phyloP scores from a whole-genome alignment of 371 early-diverging fungal genomes.

The Mortierella sp. region DNA sequence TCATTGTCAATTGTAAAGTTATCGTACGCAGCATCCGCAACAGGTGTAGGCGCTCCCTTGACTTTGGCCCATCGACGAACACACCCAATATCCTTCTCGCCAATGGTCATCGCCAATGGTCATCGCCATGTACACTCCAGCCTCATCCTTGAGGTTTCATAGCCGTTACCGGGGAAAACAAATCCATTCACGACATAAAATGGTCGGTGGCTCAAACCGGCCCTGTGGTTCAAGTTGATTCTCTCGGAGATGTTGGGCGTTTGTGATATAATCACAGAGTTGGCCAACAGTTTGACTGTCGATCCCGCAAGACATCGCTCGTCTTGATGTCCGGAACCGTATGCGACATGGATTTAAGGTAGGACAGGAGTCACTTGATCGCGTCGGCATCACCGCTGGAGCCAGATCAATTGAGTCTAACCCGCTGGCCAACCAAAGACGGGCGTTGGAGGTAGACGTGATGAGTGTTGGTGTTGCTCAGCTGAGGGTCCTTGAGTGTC shows the following conservation, averaged over 20 bases:
- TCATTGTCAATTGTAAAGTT: constrained; percentile 27
- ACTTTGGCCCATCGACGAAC: constrained; percentile 38
- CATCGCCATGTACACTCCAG: constrained; percentile 61
- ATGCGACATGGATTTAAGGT: constrained; percentile 36
- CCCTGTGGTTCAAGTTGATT: constrained; percentile 75
- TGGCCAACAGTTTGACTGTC: constrained; percentile 76
- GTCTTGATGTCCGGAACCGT: constrained; percentile 33
- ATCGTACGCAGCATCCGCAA: constrained; percentile 21
- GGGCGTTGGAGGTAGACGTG: constrained; percentile 56
- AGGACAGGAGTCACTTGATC: constrained; percentile 40
- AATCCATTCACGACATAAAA: constrained; percentile 69
- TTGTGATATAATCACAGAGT: constrained; percentile 71
- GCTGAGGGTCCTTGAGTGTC: too few species aligned
- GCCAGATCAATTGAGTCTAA: too few species aligned
- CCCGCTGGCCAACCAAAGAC: constrained; percentile 71
- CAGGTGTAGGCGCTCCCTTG: constrained; percentile 18
- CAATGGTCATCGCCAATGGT: too few species aligned
- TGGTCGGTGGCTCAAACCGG: constrained; percentile 69
- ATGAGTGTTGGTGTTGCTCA: too few species aligned
- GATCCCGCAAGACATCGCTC: constrained; percentile 62
- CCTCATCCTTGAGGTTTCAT: constrained; percentile 54
- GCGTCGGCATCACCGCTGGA: constrained; percentile 23
- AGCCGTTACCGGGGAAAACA: constrained; percentile 59
- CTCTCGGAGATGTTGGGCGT: constrained; percentile 80
- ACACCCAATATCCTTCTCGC: constrained; percentile 69